A percentile compares a stretch with the other conserved stretches of the same genome.
Conservation (phyloP, 345 rosid genomes). For the Arabis alpina region DNA sequence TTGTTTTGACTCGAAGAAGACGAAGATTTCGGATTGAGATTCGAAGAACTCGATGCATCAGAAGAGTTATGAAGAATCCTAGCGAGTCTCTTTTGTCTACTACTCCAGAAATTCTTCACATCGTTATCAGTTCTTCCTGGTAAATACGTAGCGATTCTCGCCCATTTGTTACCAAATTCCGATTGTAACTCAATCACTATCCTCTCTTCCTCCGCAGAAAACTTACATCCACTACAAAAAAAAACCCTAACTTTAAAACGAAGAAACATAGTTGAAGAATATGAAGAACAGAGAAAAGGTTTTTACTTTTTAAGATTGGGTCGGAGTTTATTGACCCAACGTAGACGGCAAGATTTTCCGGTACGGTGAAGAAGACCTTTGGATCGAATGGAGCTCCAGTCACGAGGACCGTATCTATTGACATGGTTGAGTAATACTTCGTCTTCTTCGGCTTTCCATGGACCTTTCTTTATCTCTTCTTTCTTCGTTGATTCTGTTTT, state of each 20-base stretch:
- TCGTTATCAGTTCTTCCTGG: constrained; percentile 91
- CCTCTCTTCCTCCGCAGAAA: constrained; percentile 84
- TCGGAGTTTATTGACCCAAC: constrained; percentile 96
- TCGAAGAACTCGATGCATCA: constrained; percentile 48
- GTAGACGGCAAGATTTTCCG: constrained; percentile 96
- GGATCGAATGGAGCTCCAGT: constrained; percentile 99
- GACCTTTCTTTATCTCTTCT: constrained; percentile 77
- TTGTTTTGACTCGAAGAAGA: constrained; percentile 22
- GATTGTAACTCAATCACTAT: constrained; percentile 87
- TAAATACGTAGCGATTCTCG: constrained; percentile 82
- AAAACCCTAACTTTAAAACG: not conserved
- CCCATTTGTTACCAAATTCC: constrained; percentile 93
- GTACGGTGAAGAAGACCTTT: constrained; percentile 87
- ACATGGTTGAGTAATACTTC: constrained; percentile 76
- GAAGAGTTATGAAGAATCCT: constrained; percentile 66
- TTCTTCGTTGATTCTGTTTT: constrained; percentile 51
- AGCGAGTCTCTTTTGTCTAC: constrained; percentile 81
- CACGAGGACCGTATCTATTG: constrained; percentile 75
- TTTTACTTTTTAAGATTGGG: constrained; percentile 84
- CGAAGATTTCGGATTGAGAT: constrained; percentile 27
- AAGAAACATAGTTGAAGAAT: not conserved
- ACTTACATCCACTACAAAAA: constrained; percentile 77
- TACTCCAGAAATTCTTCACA: constrained; percentile 98
- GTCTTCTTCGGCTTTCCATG: constrained; percentile 96
- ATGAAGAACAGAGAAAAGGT: not conserved